phyloP scores from a whole-genome alignment of 148 eudicot genomes.

The Nyssa sinensis region DNA sequence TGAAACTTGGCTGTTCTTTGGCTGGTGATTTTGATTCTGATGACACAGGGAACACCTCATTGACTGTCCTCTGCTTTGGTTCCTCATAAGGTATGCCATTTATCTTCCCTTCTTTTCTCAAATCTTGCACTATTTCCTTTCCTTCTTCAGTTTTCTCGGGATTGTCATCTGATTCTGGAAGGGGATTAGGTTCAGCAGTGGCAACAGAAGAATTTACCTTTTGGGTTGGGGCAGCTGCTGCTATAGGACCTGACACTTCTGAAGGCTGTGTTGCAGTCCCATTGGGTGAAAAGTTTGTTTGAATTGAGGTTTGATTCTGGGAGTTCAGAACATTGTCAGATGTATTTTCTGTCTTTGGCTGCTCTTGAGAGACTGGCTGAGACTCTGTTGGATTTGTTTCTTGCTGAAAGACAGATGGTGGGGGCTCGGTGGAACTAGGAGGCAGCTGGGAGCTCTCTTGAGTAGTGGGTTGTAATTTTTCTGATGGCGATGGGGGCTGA shows the following conservation, averaged over 20 bases:
- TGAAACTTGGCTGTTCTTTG: too few species aligned
- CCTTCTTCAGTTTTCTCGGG: conserved; percentile 17
- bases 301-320: not conserved
- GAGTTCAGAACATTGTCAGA: not conserved
- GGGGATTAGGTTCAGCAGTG: not conserved
- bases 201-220: not conserved
- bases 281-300: conserved; percentile 6
- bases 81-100: conserved; percentile 18
- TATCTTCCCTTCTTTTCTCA: not conserved
- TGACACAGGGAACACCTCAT: not conserved
- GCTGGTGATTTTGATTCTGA: too few species aligned
- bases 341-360: not conserved
- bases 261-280: conserved; percentile 2
- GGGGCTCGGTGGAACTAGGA: conserved; percentile 1
- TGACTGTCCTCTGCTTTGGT: conserved; percentile 1
- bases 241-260: conserved; percentile 9
- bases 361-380: conserved; percentile 23
- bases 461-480: conserved; percentile 14
- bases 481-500: conserved; percentile 20
- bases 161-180: conserved; percentile 10
- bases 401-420: not conserved
- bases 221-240: not conserved
- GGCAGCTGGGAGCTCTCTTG: conserved; percentile 19
- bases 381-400: conserved; percentile 9
- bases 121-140: conserved; percentile 8